A percentile compares a stretch with the other conserved stretches of the same genome.
phyloP scores from a whole-genome alignment of 352 stramenopile species.

The Phytophthora pluvialis region DNA sequence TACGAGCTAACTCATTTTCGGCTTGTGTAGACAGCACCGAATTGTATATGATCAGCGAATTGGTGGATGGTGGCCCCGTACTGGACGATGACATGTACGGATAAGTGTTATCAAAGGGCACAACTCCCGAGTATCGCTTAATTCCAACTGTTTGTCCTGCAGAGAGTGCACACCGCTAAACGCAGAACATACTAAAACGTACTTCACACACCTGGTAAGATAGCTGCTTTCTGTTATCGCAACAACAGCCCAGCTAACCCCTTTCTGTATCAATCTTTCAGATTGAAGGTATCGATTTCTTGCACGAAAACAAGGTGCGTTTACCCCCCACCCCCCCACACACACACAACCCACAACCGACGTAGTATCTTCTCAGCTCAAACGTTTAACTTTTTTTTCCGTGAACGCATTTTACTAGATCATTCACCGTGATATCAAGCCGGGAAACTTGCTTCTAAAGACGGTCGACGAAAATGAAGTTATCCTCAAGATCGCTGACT shows the following conservation, averaged over 20 bases:
- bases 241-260: neutral
- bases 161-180: conserved; percentile 75
- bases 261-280: conserved; percentile 14
- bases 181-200: conserved; percentile 64
- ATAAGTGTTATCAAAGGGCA: neutral
- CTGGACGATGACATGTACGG: conserved; percentile 69
- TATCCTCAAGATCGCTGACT: conserved; percentile 85
- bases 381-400: neutral
- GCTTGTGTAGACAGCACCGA: conserved; percentile 64
- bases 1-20: neutral
- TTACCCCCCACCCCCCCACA: too few relatives aligned
- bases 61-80: conserved; percentile 74
- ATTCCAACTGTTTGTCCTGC: conserved; percentile 4
- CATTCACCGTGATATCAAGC: conserved; percentile 87
- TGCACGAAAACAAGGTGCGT: conserved; percentile 80
- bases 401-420: conserved; percentile 39
- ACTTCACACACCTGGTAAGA: conserved; percentile 79
- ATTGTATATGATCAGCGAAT: conserved; percentile 86
- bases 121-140: neutral
- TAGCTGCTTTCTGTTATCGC: neutral
- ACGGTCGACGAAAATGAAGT: conserved; percentile 56
- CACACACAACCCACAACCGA: neutral
- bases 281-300: conserved; percentile 86
- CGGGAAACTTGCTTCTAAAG: conserved; percentile 79
- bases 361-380: neutral